phyloP scores from a whole-genome alignment of 73 alveolate genomes.

The Blepharisma japonicum region DNA sequence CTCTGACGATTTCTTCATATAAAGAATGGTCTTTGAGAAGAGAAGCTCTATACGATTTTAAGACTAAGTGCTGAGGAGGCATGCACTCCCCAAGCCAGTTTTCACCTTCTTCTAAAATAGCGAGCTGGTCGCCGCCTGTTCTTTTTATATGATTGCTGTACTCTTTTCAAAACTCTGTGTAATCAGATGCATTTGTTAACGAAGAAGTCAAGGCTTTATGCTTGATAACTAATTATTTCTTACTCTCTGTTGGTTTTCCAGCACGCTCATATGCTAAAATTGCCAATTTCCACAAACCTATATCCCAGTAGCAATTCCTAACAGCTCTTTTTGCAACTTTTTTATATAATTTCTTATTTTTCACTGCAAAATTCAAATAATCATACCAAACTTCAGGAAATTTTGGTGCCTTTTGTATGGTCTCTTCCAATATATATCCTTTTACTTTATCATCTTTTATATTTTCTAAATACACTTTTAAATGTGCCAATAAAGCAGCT shows the following conservation, averaged over 20 bases:
- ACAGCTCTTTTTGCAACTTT: neutral
- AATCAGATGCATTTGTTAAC: neutral
- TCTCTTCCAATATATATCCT: neutral
- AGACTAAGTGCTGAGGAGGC: conserved; percentile 26
- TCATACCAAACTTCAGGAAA: conserved; percentile 9
- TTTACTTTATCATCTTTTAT: neutral
- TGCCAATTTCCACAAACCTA: neutral
- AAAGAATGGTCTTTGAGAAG: neutral
- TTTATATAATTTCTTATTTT: too few species aligned
- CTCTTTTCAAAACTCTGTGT: conserved; percentile 1
- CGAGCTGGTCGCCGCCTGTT: neutral
- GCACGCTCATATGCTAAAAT: neutral
- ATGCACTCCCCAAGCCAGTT: neutral
- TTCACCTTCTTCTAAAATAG: conserved; percentile 1
- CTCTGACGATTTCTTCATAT: conserved; percentile 27
- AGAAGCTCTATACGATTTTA: conserved; percentile 9
- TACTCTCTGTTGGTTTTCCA: conserved; percentile 1
- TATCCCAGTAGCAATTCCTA: neutral
- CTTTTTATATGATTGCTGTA: neutral
- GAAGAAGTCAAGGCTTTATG: neutral
- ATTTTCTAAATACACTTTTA: neutral
- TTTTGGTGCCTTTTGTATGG: neutral
- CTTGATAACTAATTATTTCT: neutral
- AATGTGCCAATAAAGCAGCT: neutral
- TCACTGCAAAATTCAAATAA: neutral